A percentile compares a stretch with the other conserved stretches of the same genome.
phyloP scores from a whole-genome alignment of 257 asterid genomes.

The Ligustrum vulgare region DNA sequence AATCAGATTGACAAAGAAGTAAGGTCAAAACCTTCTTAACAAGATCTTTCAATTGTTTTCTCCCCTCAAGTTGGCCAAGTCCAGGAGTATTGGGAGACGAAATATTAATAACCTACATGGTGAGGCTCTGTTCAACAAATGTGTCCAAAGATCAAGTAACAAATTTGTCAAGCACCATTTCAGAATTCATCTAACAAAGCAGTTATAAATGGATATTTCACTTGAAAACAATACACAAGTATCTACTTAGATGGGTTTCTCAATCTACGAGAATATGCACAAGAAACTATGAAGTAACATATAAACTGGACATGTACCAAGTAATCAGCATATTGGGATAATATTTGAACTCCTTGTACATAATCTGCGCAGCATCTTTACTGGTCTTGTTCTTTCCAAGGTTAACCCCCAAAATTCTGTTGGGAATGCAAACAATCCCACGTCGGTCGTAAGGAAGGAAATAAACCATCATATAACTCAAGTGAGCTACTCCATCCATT shows the following conservation, averaged over 20 bases:
- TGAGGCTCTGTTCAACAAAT: conserved; percentile 6
- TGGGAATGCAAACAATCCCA: no score
- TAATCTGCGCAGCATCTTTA: conserved; percentile 98
- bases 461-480: no score
- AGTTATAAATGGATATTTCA: not conserved
- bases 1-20: conserved; percentile 10
- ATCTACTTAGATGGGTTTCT: not conserved
- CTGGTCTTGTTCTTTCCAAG: conserved; percentile 95
- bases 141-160: conserved; percentile 2
- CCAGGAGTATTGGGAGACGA: conserved; percentile 99
- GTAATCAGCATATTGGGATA: conserved; percentile 98
- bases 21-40: conserved; percentile 77
- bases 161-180: not conserved
- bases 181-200: not conserved
- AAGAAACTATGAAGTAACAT: not conserved
- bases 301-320: conserved; percentile 49
- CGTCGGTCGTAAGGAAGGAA: no score
- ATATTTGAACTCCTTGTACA: conserved; percentile 97
- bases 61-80: conserved; percentile 92
- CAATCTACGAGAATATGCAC: no score
- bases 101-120: conserved; percentile 74
- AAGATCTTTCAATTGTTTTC: conserved; percentile 94
- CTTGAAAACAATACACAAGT: not conserved
- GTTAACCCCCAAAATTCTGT: conserved; percentile 96
- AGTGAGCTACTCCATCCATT: no score